These are phyloP conservation scores for Ophiostoma sp. DNA, from an alignment of 2,329 filamentous ascomycete genomes.

Conservation along the genomic window DNA sequence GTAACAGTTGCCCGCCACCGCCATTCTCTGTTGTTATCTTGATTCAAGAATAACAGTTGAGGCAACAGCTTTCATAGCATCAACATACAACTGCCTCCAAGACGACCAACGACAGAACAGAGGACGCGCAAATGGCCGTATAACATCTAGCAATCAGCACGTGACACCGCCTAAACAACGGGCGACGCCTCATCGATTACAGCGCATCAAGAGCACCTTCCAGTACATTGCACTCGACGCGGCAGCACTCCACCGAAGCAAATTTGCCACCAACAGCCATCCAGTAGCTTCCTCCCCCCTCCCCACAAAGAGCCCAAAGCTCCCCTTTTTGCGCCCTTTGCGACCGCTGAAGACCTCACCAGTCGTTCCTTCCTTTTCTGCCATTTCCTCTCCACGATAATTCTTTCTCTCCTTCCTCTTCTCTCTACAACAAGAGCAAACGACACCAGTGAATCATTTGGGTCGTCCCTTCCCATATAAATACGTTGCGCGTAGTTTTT, in stretches of 20 bases:
- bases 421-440: not conserved
- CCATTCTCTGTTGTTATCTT: not conserved
- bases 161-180: not conserved
- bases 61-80: not conserved
- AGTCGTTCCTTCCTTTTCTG: not conserved
- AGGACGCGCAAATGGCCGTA: not conserved
- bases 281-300: not conserved
- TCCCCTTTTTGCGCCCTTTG: not conserved
- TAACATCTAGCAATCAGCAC: not conserved
- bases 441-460: not conserved
- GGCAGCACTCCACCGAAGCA: slow-evolving; percentile 1
- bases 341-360: not conserved
- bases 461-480: not conserved
- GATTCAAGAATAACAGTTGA: not conserved
- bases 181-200: not conserved
- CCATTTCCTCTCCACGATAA: not conserved
- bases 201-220: not conserved
- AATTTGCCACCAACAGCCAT: not conserved
- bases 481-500: slow-evolving; percentile 12
- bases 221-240: not conserved
- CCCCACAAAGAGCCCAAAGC: not conserved
- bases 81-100: not conserved
- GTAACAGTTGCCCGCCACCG: not conserved
- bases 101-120: not conserved
- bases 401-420: not conserved